Evolutionary conservation across 225 moss, liverwort and hornwort species (phyloP), one percentile per base, ranked within the genome.

Genomic region (Polytrichum formosum): DNA sequence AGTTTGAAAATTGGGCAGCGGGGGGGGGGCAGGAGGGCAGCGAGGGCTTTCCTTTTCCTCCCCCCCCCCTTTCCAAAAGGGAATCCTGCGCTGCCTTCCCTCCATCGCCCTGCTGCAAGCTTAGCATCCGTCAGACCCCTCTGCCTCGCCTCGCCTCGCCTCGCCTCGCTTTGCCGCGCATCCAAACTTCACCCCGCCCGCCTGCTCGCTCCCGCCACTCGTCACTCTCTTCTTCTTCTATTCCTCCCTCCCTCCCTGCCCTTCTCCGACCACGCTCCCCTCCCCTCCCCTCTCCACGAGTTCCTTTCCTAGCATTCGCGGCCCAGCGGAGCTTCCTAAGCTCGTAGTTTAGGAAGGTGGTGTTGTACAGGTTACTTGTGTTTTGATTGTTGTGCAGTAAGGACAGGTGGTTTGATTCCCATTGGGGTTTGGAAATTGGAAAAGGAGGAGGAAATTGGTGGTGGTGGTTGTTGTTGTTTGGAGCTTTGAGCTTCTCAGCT

Each of bases 211-310:
- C 64, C 64, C 64, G 64, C 64, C 64, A 64, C 28, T 63, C 64
- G 64, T 6, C 64, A 64, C 28, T 26, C 62, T 63, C 25, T 26
- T 63, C 62, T 25, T 63, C 23, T 28, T 7, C 62, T 63, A 25
- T 25, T 9, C 28, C 18, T 26, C 26, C 26, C 26, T 26, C 30
- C 30, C 30, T 30, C 23, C 18, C 28, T 63, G 16, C 23, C 28
- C 62, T 63, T 26, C 62, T 63, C 62, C 63, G 63, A 58, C 73
- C 78, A 78, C 73, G 73, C 73, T 22, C 67, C 69, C 74, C 60
- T 68, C 78, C 26, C 53, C 60, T 10, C 70, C 60, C 78, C 69
- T 65, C 69, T 74, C 73, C 35, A 7, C 19, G 16, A 54, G 66
- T 61, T 53, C 67, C 35, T 56, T 4, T 5, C 35, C 58, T 58